Base-by-base conservation (phyloP, 139 green algal genomes). In the Coccomyxa sp. region DNA sequence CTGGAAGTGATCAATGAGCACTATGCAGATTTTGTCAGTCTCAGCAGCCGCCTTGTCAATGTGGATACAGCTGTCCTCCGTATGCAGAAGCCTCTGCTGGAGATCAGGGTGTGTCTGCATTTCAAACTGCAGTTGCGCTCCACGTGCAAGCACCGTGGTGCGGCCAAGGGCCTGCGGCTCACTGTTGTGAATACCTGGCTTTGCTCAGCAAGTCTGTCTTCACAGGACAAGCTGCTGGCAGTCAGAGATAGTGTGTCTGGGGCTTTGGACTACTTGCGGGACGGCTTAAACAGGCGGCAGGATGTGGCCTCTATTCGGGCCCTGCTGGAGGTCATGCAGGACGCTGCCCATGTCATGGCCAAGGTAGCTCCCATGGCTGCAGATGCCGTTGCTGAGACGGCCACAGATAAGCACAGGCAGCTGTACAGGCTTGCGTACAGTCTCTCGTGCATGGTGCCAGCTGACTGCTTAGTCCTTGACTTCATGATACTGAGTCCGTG, bases 1-100 rank as follows among this genome's bases (percentile, higher is more conserved):
- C 90, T 96, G 34, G 92, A 97, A 82, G 92, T 97, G 2, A 94
- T 99, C 86, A 99, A 99, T 73, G 88, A 93, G 41, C 94, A 99
- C 86, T 99, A 97, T 79, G 80, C 87, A 31, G 95, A 98, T 71
- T 99, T 98, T 81, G 92, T 98, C 24, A 88, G 85, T 75, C 89
- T 99, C 10, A 94, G 84, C 79, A 90, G 88, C 16, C 90, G 93
- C 69, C 87, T 99, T 44, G 85, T 89, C 22, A 91, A 95, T 74
- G 85, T 99, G 14, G 94, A 98, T 44, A 92, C 83, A 36, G 89
- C 91, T 1, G 92, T 97, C n/a, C 50, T 90, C 68, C 89, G 90
- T 78, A 97, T 98, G 90, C 84, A 91, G 40, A 79, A 83, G 76
- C 93, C 95, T 0, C 80, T 99, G 58, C 68, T 89, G 29, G 90